Evolutionary conservation across 495 filamentous ascomycete genomes (phyloP), one percentile per base, ranked within the genome.

Genomic region (Penicillium bovifimosum): DNA sequence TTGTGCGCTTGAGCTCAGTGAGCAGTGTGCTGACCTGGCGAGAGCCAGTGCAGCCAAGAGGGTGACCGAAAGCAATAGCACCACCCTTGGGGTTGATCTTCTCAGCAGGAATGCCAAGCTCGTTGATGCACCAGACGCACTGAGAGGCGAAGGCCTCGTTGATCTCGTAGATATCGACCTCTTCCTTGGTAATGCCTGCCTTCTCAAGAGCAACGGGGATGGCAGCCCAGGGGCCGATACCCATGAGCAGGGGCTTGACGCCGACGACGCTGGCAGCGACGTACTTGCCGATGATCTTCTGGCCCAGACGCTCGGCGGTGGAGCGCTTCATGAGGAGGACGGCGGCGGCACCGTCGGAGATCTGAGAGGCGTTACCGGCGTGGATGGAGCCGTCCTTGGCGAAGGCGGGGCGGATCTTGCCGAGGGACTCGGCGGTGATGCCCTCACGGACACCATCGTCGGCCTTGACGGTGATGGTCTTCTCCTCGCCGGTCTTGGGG

Each of bases 1-100:
- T 81, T 29, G 76, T 91, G 58, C 93, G 77, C 75, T 80, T 83
- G 52, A 98, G 72, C 80, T 96, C 95, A 52, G 84, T 91, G 53
- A 98, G 73, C 55, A 98, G 69, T 7, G 93, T 98, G 64, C 86
- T 87, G 35, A 98, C 87, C 79, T 97, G 95, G 58, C 93, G 79
- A 9, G 93, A 87, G 31, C 93, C 93, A 0, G 93, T 98, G 69
- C 89, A 95, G 32, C 93, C 93, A 16, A 98, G 79, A 6, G 93
- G 93, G 78, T 98, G 93, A 6, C 93, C 93, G 62, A 97, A 96
- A n/a, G 93, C 93, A 67, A 98, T 98, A 26, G 95, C 95, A 49
- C 93, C 91, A 47, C 93, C 93, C 79, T 96, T 96, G 36, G 92
- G 93, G 77, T 98, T 98, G 60, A 97, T 80, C 80, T 96, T 95